phyloP scores from a whole-genome alignment of 2,329 filamentous ascomycete genomes.

The Pseudogymnoascus sp. region DNA sequence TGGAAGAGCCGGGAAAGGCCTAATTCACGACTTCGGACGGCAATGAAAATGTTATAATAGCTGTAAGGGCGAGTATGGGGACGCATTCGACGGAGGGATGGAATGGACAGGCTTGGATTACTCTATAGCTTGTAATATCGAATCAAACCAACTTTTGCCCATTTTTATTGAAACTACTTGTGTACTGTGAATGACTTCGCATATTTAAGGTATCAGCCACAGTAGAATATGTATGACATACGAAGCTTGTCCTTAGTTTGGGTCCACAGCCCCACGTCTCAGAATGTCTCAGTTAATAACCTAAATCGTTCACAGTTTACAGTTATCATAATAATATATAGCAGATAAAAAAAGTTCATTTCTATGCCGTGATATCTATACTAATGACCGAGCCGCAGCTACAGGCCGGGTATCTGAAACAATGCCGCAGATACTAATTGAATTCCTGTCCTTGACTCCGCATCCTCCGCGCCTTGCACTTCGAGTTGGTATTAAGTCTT shows the following conservation, averaged over 20 bases:
- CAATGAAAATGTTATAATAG: slow-evolving; percentile 1
- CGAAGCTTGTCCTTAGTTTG: not conserved
- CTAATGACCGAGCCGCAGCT: slow-evolving; percentile 2
- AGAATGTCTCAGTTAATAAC: not conserved
- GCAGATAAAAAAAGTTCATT: not conserved
- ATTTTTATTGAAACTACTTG: not conserved
- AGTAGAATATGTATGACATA: not conserved
- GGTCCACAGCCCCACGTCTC: slow-evolving; percentile 4
- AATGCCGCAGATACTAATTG: not conserved
- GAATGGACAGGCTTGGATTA: not conserved
- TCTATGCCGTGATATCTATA: slow-evolving; percentile 4
- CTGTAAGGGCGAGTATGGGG: not conserved
- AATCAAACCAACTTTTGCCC: slow-evolving; percentile 4
- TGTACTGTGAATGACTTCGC: not conserved
- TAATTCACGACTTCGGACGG: not conserved
- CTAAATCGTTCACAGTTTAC: not conserved
- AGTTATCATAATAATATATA: not conserved
- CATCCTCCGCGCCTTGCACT: not conserved
- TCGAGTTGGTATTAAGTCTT: not conserved
- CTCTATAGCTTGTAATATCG: not conserved
- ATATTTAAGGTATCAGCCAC: not conserved
- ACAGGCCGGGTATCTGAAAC: slow-evolving; percentile 1
- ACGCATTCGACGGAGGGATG: not conserved
- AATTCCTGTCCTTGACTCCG: slow-evolving; percentile 6
- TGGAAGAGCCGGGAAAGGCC: not conserved